These are phyloP conservation scores for Trichoderma atroviride DNA, from an alignment of 2,329 filamentous ascomycete species.

Conservation along the genomic window DNA sequence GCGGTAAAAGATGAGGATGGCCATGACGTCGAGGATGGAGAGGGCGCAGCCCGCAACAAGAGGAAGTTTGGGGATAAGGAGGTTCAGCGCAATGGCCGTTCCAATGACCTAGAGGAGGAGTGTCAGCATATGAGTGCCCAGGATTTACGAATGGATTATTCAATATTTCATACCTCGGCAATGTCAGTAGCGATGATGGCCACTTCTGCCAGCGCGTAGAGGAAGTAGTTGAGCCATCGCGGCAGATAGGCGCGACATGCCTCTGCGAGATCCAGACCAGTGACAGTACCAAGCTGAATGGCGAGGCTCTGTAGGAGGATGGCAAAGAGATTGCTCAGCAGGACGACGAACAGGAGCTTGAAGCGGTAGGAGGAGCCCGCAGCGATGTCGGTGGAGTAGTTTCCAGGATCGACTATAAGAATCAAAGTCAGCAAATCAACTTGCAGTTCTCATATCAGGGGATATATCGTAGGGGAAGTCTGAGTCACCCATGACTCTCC, in stretches of 20 bases:
- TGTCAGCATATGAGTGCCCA: neutral
- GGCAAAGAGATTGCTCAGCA: conserved; percentile 71
- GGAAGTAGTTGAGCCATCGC: conserved; percentile 62
- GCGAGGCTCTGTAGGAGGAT: conserved; percentile 70
- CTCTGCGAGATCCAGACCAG: conserved; percentile 66
- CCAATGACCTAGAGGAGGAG: conserved; percentile 59
- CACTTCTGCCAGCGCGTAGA: conserved; percentile 66
- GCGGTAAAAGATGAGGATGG: conserved; percentile 68
- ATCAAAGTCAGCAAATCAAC: neutral
- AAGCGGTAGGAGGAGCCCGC: conserved; percentile 69
- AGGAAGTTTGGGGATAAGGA: conserved; percentile 64
- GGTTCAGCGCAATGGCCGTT: conserved; percentile 69
- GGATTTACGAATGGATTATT: neutral
- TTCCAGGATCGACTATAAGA: conserved; percentile 58
- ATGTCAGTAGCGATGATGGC: conserved; percentile 74
- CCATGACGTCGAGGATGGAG: conserved; percentile 68
- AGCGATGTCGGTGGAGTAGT: conserved; percentile 71
- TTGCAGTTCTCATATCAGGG: neutral
- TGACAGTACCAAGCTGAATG: conserved; percentile 71
- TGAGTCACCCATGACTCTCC: neutral
- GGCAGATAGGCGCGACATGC: conserved; percentile 68
- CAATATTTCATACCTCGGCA: conserved; percentile 50
- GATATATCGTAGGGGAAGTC: neutral
- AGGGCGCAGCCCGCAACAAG: conserved; percentile 69
- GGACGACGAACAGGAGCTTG: conserved; percentile 67